phyloP scores from a whole-genome alignment of 2,329 filamentous ascomycete species.

The Aspergillus sp. region DNA sequence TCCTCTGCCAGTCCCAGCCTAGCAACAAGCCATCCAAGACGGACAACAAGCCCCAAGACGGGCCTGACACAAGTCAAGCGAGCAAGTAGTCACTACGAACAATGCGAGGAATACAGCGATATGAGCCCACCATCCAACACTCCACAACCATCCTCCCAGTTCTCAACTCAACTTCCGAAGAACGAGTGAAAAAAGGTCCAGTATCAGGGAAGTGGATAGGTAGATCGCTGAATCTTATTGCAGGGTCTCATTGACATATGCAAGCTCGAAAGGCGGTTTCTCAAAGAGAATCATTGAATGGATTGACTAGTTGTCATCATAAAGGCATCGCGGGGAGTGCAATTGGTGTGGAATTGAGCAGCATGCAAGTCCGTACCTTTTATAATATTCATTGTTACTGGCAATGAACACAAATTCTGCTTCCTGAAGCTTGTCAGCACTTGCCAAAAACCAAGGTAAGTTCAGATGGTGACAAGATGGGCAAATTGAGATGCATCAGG shows the following conservation, averaged over 20 bases:
- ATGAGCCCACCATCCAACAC: conserved; percentile 26
- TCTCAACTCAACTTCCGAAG: conserved; percentile 8
- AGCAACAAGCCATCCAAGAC: conserved; percentile 38
- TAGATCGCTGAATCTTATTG: conserved; percentile 26
- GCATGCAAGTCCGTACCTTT: conserved; percentile 27
- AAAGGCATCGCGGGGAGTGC: conserved; percentile 24
- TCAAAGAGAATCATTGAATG: conserved; percentile 57
- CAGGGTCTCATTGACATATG: conserved; percentile 19
- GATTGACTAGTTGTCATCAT: conserved; percentile 64
- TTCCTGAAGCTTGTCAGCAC: conserved; percentile 18
- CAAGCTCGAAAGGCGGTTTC: conserved; percentile 39
- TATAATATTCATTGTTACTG: not conserved
- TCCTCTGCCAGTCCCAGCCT: conserved; percentile 36
- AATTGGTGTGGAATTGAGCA: conserved; percentile 13
- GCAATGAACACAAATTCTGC: conserved; percentile 6
- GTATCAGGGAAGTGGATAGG: conserved; percentile 43
- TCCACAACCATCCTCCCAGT: conserved; percentile 49
- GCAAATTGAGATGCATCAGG: conserved; percentile 40
- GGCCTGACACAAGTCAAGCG: conserved; percentile 38
- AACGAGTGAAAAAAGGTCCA: conserved; percentile 35
- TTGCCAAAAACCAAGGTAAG: conserved; percentile 4
- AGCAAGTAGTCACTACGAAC: conserved; percentile 22
- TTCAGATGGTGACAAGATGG: conserved; percentile 12
- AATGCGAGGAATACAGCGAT: conserved; percentile 24
- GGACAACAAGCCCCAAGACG: conserved; percentile 30